These are phyloP conservation scores for Cornus controversa DNA, from an alignment of 148 eudicot genomes.

Conservation along the genomic window DNA sequence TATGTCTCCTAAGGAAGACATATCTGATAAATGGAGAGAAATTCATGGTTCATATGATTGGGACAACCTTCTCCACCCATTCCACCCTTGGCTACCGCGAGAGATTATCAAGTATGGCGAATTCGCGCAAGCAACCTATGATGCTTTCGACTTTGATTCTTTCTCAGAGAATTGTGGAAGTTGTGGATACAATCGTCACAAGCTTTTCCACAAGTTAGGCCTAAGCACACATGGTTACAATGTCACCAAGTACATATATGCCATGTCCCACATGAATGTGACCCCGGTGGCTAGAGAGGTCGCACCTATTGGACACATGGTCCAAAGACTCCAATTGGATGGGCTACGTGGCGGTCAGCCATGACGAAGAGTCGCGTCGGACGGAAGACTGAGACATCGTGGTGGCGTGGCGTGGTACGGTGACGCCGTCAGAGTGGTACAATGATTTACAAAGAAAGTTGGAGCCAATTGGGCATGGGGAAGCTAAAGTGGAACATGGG, in stretches of 20 bases:
- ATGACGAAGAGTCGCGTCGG: slow-evolving; percentile 40
- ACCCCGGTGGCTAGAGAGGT: slow-evolving; percentile 62
- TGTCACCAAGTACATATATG: slow-evolving; percentile 64
- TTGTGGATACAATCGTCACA: slow-evolving; percentile 42
- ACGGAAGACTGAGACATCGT: slow-evolving; percentile 68
- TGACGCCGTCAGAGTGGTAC: slow-evolving; percentile 68
- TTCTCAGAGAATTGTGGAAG: slow-evolving; percentile 69
- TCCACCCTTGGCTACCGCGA: slow-evolving; percentile 47
- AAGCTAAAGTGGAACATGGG: slow-evolving; percentile 69
- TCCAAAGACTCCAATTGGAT: slow-evolving; percentile 76
- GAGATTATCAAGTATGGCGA: slow-evolving; percentile 80
- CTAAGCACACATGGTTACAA: slow-evolving; percentile 43
- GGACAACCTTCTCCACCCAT: slow-evolving; percentile 49
- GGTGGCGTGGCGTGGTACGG: slow-evolving; percentile 81
- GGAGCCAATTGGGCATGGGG: slow-evolving; percentile 50
- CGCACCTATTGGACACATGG: slow-evolving; percentile 53
- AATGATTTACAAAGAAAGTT: slow-evolving; percentile 59
- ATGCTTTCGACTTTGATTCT: slow-evolving; percentile 64
- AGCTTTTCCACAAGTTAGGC: slow-evolving; percentile 48
- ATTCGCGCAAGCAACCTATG: slow-evolving; percentile 76
- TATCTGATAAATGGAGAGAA: slow-evolving; percentile 43
- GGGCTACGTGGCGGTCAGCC: slow-evolving; percentile 73
- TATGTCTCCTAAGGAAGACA: slow-evolving; percentile 53
- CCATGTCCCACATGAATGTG: slow-evolving; percentile 63
- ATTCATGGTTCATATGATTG: slow-evolving; percentile 49